phyloP scores from a whole-genome alignment of 129 eudicot species.

The Glebionis coronaria region DNA sequence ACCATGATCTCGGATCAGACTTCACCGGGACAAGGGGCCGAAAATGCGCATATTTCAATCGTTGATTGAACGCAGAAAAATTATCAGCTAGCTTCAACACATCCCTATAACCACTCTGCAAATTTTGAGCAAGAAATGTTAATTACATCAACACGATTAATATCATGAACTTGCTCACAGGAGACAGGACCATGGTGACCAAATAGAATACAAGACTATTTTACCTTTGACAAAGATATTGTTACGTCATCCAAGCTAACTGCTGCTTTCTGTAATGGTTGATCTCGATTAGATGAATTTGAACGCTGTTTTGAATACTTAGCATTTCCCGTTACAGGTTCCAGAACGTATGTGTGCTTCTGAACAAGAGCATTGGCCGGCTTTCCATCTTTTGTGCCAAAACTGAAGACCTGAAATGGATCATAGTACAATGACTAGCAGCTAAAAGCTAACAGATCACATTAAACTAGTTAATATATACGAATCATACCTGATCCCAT shows the following conservation, averaged over 20 bases:
- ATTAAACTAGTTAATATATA: constrained; percentile 1
- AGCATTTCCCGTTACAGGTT: constrained; percentile 94
- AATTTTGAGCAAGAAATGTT: constrained; percentile 2
- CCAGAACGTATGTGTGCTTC: constrained; percentile 70
- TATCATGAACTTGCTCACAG: constrained; percentile 10
- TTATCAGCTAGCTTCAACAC: constrained; percentile 87
- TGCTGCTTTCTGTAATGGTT: constrained; percentile 70
- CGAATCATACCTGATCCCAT: constrained; percentile 75
- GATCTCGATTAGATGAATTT: constrained; percentile 49
- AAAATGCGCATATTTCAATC: constrained; percentile 78
- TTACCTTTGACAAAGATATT: constrained; percentile 83
- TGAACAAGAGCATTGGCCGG: constrained; percentile 42
- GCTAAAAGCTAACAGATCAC: constrained; percentile 17
- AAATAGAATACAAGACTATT: constrained; percentile 16
- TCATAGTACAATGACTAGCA: constrained; percentile 16
- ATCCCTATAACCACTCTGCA: constrained; percentile 91
- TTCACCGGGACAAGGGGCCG: constrained; percentile 79
- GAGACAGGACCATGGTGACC: constrained; percentile 8
- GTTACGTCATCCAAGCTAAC: constrained; percentile 94
- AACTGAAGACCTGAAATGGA: constrained; percentile 65
- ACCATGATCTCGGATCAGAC: constrained; percentile 86
- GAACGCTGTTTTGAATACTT: constrained; percentile 62
- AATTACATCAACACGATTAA: neutral
- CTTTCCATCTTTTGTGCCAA: constrained; percentile 83
- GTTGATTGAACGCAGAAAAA: constrained; percentile 85